phyloP scores from a whole-genome alignment of 805 yeast species.

The Ogataea philodendri region DNA sequence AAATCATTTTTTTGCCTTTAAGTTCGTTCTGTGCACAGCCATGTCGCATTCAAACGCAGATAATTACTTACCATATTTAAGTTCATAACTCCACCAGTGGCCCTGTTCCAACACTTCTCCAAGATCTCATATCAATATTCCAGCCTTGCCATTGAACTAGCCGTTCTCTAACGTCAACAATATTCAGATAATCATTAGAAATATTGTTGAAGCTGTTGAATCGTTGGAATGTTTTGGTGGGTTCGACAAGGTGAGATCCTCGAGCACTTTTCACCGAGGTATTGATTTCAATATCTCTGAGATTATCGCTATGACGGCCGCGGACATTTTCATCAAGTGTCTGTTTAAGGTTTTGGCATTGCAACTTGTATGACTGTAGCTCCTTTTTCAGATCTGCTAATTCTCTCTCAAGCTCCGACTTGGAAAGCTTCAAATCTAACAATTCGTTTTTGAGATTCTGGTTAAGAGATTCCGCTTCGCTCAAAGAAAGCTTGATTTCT shows the following conservation, averaged over 20 bases:
- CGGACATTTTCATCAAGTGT: slow-evolving; percentile 22
- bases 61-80: too few relatives aligned
- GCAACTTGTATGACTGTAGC: too few relatives aligned
- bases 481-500: too few relatives aligned
- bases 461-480: too few relatives aligned
- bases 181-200: slow-evolving; percentile 41
- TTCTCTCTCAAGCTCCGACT: too few relatives aligned
- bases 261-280: too few relatives aligned
- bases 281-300: too few relatives aligned
- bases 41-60: too few relatives aligned
- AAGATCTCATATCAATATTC: slow-evolving; percentile 81
- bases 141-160: slow-evolving; percentile 76
- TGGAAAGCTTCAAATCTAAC: slow-evolving; percentile 34
- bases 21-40: slow-evolving; percentile 4
- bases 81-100: slow-evolving; percentile 54
- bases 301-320: too few relatives aligned
- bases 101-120: slow-evolving; percentile 74
- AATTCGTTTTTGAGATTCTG: slow-evolving; percentile 36
- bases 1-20: too few relatives aligned
- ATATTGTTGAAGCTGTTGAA: slow-evolving; percentile 24
- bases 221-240: slow-evolving; percentile 24
- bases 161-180: slow-evolving; percentile 54
- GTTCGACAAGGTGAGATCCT: slow-evolving; percentile 10
- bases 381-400: too few relatives aligned
- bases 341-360: slow-evolving; percentile 11